Conservation (phyloP, 2,329 filamentous ascomycete genomes). For the Aureobasidium melanogenum region DNA sequence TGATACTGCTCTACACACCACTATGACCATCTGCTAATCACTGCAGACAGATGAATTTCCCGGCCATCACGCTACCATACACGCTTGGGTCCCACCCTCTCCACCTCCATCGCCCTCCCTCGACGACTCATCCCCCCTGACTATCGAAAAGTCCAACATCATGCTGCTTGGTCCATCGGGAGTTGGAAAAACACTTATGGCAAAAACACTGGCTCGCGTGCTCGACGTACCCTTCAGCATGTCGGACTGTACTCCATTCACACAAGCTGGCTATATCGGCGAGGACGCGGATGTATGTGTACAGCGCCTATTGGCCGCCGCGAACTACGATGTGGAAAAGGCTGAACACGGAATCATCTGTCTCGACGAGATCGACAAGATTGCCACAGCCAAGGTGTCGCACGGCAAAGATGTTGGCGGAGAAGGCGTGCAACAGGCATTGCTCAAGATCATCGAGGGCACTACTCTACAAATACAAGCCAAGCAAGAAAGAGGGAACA, state of each 20-base stretch:
- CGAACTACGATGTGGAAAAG: conserved; percentile 77
- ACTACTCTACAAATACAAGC: conserved; percentile 88
- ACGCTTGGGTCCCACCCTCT: conserved; percentile 22
- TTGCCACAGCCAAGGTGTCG: conserved; percentile 75
- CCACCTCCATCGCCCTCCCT: conserved; percentile 31
- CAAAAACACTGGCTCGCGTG: conserved; percentile 82
- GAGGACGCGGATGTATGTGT: conserved; percentile 97
- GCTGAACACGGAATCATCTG: conserved; percentile 91
- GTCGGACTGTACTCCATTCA: conserved; percentile 91
- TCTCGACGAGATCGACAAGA: conserved; percentile 95
- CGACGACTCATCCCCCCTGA: conserved; percentile 52
- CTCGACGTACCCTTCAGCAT: conserved; percentile 95
- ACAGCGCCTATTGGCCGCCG: conserved; percentile 77
- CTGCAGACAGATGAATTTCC: conserved; percentile 46
- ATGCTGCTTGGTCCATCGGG: conserved; percentile 85
- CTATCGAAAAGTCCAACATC: conserved; percentile 93
- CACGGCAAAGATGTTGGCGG: conserved; percentile 92
- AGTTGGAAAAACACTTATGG: conserved; percentile 92
- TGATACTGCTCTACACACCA: conserved; percentile 31
- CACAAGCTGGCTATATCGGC: conserved; percentile 93
- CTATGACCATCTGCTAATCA: conserved; percentile 20
- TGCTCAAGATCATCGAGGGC: conserved; percentile 92
- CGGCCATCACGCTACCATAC: conserved; percentile 48
- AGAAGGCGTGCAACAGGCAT: conserved; percentile 91
- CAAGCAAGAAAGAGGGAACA: conserved; percentile 58